These are phyloP conservation scores for Verticillium dahliae DNA, from an alignment of 2,329 filamentous ascomycete genomes.

Conservation along the genomic window DNA sequence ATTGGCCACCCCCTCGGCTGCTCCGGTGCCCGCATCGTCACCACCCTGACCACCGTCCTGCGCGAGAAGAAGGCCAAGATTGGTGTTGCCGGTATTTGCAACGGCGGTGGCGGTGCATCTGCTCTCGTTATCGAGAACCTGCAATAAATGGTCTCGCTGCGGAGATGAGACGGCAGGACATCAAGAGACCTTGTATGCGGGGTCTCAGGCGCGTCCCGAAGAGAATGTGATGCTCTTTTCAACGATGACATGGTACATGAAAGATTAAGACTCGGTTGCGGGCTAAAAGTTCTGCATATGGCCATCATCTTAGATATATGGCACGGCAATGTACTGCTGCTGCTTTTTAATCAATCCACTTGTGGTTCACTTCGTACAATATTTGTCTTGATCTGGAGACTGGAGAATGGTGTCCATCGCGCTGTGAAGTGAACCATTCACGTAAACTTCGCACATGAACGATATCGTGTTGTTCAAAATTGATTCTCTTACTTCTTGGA, in stretches of 20 bases:
- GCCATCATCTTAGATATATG: conserved; percentile 9
- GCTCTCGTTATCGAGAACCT: conserved; percentile 82
- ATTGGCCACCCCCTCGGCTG: conserved; percentile 92
- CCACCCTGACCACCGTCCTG: conserved; percentile 82
- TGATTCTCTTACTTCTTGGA: neutral
- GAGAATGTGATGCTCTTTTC: neutral
- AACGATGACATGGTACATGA: conserved; percentile 1
- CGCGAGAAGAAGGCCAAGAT: conserved; percentile 90
- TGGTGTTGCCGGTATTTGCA: conserved; percentile 92
- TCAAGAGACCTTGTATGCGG: neutral
- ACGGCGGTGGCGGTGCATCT: conserved; percentile 92
- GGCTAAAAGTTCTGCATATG: conserved; percentile 3
- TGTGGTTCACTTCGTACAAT: conserved; percentile 6
- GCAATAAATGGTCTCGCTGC: conserved; percentile 34
- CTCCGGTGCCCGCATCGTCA: conserved; percentile 88
- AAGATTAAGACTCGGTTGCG: conserved; percentile 1
- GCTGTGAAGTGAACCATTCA: no score
- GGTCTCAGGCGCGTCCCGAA: neutral
- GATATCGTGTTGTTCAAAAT: neutral
- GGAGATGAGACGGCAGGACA: neutral
- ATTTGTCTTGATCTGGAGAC: neutral
- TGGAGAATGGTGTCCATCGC: no score
- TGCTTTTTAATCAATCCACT: conserved; percentile 1
- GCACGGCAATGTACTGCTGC: conserved; percentile 6
- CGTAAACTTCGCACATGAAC: neutral